These are phyloP conservation scores for Pseudopyricularia cyperi DNA, from an alignment of 2,329 filamentous ascomycete species.

Conservation along the genomic window DNA sequence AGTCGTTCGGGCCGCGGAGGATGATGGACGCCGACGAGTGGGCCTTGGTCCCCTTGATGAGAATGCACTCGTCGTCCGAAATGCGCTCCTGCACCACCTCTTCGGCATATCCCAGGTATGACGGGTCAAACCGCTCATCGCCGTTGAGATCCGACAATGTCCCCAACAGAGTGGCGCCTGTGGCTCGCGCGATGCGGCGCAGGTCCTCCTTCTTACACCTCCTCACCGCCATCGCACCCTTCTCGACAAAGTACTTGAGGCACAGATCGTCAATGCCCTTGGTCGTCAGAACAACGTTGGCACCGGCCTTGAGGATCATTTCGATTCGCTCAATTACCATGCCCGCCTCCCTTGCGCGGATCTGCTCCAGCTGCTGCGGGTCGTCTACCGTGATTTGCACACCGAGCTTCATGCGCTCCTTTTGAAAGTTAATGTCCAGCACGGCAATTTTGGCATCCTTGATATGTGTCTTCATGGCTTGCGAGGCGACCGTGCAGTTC, in stretches of 20 bases:
- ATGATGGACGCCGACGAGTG: conserved; percentile 93
- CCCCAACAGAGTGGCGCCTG: conserved; percentile 84
- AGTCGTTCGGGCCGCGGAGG: conserved; percentile 90
- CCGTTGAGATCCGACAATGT: conserved; percentile 93
- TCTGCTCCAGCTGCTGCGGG: conserved; percentile 93
- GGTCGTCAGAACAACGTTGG: conserved; percentile 91
- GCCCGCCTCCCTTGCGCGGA: conserved; percentile 79
- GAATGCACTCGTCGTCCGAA: conserved; percentile 95
- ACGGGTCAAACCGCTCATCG: conserved; percentile 89
- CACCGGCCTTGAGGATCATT: conserved; percentile 94
- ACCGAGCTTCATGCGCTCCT: conserved; percentile 97
- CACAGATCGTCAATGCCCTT: conserved; percentile 97
- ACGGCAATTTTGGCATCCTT: conserved; percentile 93
- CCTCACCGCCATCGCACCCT: conserved; percentile 87
- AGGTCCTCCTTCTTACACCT: conserved; percentile 98
- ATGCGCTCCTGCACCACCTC: conserved; percentile 98
- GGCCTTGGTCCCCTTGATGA: conserved; percentile 90
- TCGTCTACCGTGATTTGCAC: conserved; percentile 98
- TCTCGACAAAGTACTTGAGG: conserved; percentile 88
- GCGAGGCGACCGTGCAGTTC: conserved; percentile 96
- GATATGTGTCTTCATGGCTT: conserved; percentile 91
- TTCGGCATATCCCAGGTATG: conserved; percentile 80
- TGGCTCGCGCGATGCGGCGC: conserved; percentile 87
- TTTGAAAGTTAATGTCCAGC: conserved; percentile 95
- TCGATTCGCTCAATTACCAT: conserved; percentile 91